Evolutionary conservation across 768 basidiomycete species (phyloP), one percentile per base, ranked within the genome.

Genomic region (Kwoniella newhampshirensis): DNA sequence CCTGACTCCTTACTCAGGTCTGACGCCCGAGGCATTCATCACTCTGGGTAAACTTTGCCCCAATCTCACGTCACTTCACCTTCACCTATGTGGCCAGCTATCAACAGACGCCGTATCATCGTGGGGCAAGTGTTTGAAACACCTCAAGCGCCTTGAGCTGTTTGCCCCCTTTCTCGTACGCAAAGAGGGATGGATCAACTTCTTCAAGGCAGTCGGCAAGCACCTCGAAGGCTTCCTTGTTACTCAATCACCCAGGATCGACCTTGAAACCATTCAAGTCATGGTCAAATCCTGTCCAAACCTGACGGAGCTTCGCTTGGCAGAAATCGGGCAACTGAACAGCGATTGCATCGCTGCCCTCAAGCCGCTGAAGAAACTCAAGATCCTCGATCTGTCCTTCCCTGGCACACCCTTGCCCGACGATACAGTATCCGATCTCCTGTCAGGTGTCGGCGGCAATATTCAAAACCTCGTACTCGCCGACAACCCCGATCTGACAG

Each of bases 71-170:
- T 80, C 79, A 13, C 82, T 99, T 9, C 83, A 86, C 0, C 85
- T 99, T 17, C 87, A 91, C 66, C 85, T 84, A 63, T 97, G 93
- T 62, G 94, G 94, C 3, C 84, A 86, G 30, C 81, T 98, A 57
- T 82, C 87, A 51, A 82, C 23, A 11, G 60, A 73, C 18, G 64
- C 70, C 0, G 23, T 79, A 18, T 50, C 54, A 17, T 42, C 56
- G 4, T 88, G 89, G 81, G 80, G 80, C 39, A 80, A 76, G 4
- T 81, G 82, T 0, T 81, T 99, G 27, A 85, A 84, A 1, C 73
- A 82, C 13, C 82, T 99, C 37, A 81, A 78, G 4, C 83, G 83
- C 30, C 67, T 99, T 13, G 86, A 87, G 73, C 86, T 99, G 15
- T 83, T 89, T 12, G 94, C 88, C 0, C 91, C 91, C 1, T 78